Percentiles rank a stretch among this genome's conserved stretches.
These are phyloP conservation scores for Fusarium nurragi DNA, from an alignment of 2,329 filamentous ascomycete genomes.

Conservation along the genomic window DNA sequence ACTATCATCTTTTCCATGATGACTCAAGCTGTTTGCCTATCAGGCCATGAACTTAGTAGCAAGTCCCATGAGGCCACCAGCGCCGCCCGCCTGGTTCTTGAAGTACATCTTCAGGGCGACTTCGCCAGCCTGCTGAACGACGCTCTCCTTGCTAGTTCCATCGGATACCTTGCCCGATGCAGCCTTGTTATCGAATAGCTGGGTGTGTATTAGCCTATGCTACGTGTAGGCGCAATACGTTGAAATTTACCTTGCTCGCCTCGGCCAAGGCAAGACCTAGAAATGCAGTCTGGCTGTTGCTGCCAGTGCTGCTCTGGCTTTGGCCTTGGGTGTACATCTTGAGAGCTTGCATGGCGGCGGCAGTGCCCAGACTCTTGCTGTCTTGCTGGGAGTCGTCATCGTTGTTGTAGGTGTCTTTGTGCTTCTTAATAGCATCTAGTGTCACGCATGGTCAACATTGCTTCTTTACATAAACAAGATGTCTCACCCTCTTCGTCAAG, in stretches of 20 bases:
- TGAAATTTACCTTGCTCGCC: conserved; percentile 73
- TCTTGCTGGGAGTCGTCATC: conserved; percentile 58
- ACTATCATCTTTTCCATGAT: background rate
- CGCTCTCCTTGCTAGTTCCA: conserved; percentile 80
- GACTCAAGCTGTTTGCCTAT: background rate
- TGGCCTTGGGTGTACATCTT: conserved; percentile 77
- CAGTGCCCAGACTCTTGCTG: conserved; percentile 68
- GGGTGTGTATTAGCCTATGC: conserved; percentile 12
- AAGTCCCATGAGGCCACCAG: conserved; percentile 53
- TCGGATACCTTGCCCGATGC: conserved; percentile 62
- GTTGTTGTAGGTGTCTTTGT: conserved; percentile 76
- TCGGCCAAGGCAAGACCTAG: conserved; percentile 88
- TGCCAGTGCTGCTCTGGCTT: conserved; percentile 49
- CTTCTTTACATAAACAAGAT: too few relatives aligned
- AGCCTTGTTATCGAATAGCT: conserved; percentile 70
- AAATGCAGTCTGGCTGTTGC: conserved; percentile 77
- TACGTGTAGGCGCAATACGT: too few relatives aligned
- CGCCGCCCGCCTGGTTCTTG: conserved; percentile 70
- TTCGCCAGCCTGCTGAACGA: conserved; percentile 81
- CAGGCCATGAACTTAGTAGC: conserved; percentile 58
- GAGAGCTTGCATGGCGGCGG: conserved; percentile 82
- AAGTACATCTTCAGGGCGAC: conserved; percentile 92
- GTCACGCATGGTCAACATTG: background rate
- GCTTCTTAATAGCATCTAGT: conserved; percentile 73
- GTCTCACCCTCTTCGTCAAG: conserved; percentile 59